Evolutionary conservation across 73 alveolate species (phyloP).

Genomic region (Paramecium pentaurelia): DNA sequence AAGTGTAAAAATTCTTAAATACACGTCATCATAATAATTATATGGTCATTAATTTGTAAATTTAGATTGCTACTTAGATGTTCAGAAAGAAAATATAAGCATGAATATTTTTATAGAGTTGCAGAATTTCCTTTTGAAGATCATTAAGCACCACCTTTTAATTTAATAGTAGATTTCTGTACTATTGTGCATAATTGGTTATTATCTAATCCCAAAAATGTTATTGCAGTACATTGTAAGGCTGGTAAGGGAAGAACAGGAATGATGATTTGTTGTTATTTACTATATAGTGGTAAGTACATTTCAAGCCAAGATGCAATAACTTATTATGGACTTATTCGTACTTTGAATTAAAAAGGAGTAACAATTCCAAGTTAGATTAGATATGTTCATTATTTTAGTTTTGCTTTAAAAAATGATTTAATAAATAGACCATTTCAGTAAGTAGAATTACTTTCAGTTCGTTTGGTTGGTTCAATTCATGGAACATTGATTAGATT

Average conservation of each 20-base stretch:
- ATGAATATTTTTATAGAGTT: background rate
- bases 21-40: constrained; percentile 75
- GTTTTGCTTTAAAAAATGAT: background rate
- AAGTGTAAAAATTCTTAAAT: constrained; percentile 76
- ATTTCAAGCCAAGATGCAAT: constrained; percentile 85
- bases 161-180: constrained; percentile 30
- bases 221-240: constrained; percentile 94
- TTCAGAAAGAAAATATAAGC: constrained; percentile 70
- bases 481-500: background rate
- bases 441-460: background rate
- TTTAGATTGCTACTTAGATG: constrained; percentile 56
- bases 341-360: constrained; percentile 72
- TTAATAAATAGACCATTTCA: background rate
- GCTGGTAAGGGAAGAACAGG: constrained; percentile 99
- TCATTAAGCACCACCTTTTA: constrained; percentile 61
- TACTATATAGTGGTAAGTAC: constrained; percentile 77
- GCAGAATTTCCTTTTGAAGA: constrained; percentile 58
- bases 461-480: background rate
- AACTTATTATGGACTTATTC: constrained; percentile 80
- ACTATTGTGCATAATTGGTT: constrained; percentile 14
- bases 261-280: constrained; percentile 88
- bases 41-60: constrained; percentile 74
- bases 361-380: constrained; percentile 59
- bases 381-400: constrained; percentile 53
- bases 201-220: constrained; percentile 63